Percentiles rank a stretch among this genome's conserved stretches.
These are phyloP conservation scores for Lasiosphaeriaceae sp. DNA, from an alignment of 495 filamentous ascomycete genomes.

Conservation along the genomic window DNA sequence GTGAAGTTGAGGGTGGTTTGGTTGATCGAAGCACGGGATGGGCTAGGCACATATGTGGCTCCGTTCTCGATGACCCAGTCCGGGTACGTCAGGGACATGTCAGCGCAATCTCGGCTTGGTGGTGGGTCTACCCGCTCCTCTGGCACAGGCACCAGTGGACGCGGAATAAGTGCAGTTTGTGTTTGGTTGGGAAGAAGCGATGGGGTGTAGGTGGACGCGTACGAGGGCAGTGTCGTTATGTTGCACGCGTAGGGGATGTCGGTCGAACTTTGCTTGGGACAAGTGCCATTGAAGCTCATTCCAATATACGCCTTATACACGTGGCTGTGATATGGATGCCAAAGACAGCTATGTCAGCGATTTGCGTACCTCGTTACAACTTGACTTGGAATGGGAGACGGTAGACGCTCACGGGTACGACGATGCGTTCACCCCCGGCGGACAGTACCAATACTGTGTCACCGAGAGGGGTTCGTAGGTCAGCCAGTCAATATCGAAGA, in stretches of 20 bases:
- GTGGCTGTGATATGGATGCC: too few species aligned
- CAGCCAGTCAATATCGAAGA: not conserved
- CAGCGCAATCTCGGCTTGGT: not conserved
- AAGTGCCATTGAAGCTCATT: not conserved
- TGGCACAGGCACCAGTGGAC: not conserved
- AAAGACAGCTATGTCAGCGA: too few species aligned
- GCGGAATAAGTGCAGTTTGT: not conserved
- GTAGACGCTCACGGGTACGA: not conserved
- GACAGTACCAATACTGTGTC: constrained; percentile 1
- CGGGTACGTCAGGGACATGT: not conserved
- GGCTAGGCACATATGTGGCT: not conserved
- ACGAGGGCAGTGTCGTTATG: not conserved
- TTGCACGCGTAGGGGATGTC: not conserved
- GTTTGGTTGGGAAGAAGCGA: not conserved
- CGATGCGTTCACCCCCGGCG: not conserved
- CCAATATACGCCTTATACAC: too few species aligned
- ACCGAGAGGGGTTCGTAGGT: not conserved
- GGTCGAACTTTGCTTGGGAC: not conserved
- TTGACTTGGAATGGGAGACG: too few species aligned
- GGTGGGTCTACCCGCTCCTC: not conserved
- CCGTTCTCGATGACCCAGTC: constrained; percentile 2
- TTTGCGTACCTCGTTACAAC: too few species aligned
- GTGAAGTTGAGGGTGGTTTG: not conserved
- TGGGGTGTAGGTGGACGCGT: not conserved
- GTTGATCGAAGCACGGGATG: not conserved